These are phyloP conservation scores for Nemania serpens DNA, from an alignment of 2,329 filamentous ascomycete genomes.

Conservation along the genomic window DNA sequence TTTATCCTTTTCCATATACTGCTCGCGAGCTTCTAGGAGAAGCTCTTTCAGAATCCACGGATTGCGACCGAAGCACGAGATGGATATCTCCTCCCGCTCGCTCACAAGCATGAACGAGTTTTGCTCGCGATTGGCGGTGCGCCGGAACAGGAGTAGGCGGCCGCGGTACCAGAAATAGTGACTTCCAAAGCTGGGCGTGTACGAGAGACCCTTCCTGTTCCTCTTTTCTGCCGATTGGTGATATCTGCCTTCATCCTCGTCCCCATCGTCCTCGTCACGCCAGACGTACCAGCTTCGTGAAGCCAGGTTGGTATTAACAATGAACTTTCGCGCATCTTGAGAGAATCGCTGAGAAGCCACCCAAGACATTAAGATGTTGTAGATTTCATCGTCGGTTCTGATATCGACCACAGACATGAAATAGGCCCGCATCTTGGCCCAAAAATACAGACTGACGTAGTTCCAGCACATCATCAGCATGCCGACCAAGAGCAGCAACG, in stretches of 20 bases:
- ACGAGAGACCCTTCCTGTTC: conserved; percentile 58
- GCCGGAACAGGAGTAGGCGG: conserved; percentile 61
- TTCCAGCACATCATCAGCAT: conserved; percentile 56
- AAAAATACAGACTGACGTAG: conserved; percentile 56
- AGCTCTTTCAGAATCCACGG: conserved; percentile 65
- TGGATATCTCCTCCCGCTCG: conserved; percentile 61
- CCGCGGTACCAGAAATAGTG: conserved; percentile 72
- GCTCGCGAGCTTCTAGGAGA: conserved; percentile 60
- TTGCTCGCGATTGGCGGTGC: conserved; percentile 54
- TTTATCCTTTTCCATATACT: conserved; percentile 62
- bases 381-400: conserved; percentile 71
- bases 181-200: conserved; percentile 69
- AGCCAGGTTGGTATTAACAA: conserved; percentile 66
- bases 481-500: conserved; percentile 57
- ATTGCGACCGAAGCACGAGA: conserved; percentile 66
- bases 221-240: conserved; percentile 37
- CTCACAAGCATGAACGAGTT: conserved; percentile 47
- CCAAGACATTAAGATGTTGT: conserved; percentile 75
- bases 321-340: conserved; percentile 62
- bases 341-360: conserved; percentile 66
- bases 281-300: conserved; percentile 57
- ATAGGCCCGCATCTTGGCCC: conserved; percentile 54
- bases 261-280: conserved; percentile 53
- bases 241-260: conserved; percentile 48
- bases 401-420: conserved; percentile 71